phyloP scores from a whole-genome alignment of 331 rosid species.

The Quercus tomentella region DNA sequence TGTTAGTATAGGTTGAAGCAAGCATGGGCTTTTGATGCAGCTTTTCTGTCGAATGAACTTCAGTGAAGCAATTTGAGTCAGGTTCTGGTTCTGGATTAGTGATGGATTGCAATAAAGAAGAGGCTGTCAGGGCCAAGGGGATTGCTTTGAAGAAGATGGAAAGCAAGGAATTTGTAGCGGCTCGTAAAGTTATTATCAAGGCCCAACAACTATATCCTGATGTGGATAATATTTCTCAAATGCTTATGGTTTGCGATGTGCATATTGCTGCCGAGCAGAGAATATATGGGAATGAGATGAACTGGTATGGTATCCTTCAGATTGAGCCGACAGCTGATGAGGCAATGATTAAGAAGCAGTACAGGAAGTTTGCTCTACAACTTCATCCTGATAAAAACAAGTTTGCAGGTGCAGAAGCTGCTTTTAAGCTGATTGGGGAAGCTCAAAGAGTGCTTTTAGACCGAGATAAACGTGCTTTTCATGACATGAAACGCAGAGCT shows the following conservation, averaged over 20 bases:
- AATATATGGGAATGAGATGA: constrained; percentile 44
- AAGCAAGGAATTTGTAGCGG: constrained; percentile 71
- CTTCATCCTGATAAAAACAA: constrained; percentile 99
- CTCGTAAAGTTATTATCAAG: constrained; percentile 58
- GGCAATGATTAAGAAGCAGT: constrained; percentile 72
- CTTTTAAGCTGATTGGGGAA: constrained; percentile 88
- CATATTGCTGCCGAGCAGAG: constrained; percentile 70
- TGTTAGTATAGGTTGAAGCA: constrained; percentile 2
- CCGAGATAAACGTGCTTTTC: constrained; percentile 47
- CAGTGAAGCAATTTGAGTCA: constrained; percentile 21
- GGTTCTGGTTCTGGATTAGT: constrained; percentile 24
- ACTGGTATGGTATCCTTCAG: constrained; percentile 90
- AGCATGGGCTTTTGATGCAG: constrained; percentile 19
- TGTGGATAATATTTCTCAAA: constrained; percentile 74
- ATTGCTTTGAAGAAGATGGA: constrained; percentile 82
- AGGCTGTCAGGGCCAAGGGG: constrained; percentile 86
- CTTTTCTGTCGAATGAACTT: constrained; percentile 7
- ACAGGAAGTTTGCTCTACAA: constrained; percentile 81
- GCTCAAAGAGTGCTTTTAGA: constrained; percentile 86
- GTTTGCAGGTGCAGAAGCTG: constrained; percentile 91
- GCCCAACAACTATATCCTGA: constrained; percentile 80
- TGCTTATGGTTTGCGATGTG: constrained; percentile 85
- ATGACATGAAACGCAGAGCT: constrained; percentile 52
- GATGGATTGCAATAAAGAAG: constrained; percentile 93
- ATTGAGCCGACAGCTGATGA: constrained; percentile 68